Conservation (phyloP, 257 asterid species). For the Solanum gandarillasii region DNA sequence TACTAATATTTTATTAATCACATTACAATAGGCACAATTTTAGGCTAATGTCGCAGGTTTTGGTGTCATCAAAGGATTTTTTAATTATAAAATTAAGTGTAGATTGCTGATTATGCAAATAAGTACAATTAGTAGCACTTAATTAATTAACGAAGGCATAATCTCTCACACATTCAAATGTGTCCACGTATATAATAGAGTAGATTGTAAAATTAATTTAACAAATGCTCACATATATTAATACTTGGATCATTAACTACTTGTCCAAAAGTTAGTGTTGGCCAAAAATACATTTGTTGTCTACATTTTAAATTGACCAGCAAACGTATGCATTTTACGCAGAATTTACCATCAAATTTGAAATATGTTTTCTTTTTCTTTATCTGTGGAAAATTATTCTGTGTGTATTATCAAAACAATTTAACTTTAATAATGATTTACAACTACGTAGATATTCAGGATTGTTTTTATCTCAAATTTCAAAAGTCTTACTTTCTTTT, state of each 20-base stretch:
- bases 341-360: slow-evolving; percentile 3
- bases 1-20: background rate
- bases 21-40: slow-evolving; percentile 15
- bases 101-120: background rate
- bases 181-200: background rate
- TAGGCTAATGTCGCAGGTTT: slow-evolving; percentile 23
- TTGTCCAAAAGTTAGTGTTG: slow-evolving; percentile 3
- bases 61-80: slow-evolving; percentile 11
- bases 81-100: background rate
- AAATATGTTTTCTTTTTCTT: background rate
- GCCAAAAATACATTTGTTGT: slow-evolving; percentile 8
- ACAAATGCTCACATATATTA: background rate
- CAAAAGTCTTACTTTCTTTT: too few relatives aligned
- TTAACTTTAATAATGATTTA: too few relatives aligned
- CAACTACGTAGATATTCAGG: accelerated
- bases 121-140: background rate
- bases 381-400: slow-evolving; percentile 23
- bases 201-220: background rate
- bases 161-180: background rate
- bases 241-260: background rate
- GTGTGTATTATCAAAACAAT: background rate
- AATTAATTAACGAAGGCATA: background rate
- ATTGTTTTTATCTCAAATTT: too few relatives aligned
- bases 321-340: slow-evolving; percentile 7
- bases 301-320: slow-evolving; percentile 21